Percentiles rank a stretch among this genome's conserved stretches.
These are phyloP conservation scores for Cenchrus americanus DNA, from an alignment of 176 grass and related monocot genomes.

Conservation along the genomic window DNA sequence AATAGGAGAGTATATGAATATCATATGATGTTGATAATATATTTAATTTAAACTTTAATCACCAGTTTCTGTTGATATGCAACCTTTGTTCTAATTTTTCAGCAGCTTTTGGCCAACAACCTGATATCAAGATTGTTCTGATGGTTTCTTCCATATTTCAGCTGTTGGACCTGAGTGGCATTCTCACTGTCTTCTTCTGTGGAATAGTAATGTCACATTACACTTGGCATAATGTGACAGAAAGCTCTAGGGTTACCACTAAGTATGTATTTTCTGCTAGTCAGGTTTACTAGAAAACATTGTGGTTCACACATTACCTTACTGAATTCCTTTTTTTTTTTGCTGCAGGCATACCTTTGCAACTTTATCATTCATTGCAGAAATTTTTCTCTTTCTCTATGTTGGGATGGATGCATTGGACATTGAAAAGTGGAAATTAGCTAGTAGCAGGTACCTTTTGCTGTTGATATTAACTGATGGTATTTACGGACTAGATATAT, in stretches of 20 bases:
- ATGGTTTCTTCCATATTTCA: constrained; percentile 54
- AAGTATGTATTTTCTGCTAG: constrained; percentile 61
- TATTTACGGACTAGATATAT: constrained; percentile 6
- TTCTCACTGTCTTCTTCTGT: constrained; percentile 96
- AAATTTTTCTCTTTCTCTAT: constrained; percentile 96
- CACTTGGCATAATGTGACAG: constrained; percentile 99
- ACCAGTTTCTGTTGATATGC: background rate
- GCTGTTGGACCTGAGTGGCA: constrained; percentile 93
- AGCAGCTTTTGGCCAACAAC: background rate
- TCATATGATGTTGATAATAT: constrained; percentile 8
- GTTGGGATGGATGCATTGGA: constrained; percentile 99
- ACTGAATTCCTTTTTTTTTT: constrained; percentile 35
- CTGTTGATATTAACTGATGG: constrained; percentile 22
- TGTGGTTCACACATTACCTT: constrained; percentile 1
- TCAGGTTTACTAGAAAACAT: background rate
- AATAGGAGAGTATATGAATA: background rate
- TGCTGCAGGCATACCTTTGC: constrained; percentile 86
- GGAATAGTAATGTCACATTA: constrained; percentile 99
- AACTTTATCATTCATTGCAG: constrained; percentile 92
- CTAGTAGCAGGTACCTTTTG: constrained; percentile 72
- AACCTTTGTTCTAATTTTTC: background rate
- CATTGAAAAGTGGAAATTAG: constrained; percentile 98
- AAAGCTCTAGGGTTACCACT: constrained; percentile 90
- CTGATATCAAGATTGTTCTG: constrained; percentile 15
- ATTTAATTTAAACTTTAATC: constrained; percentile 16